These are phyloP conservation scores for Alternaria sp. DNA, from an alignment of 2,329 filamentous ascomycete species.

Conservation along the genomic window DNA sequence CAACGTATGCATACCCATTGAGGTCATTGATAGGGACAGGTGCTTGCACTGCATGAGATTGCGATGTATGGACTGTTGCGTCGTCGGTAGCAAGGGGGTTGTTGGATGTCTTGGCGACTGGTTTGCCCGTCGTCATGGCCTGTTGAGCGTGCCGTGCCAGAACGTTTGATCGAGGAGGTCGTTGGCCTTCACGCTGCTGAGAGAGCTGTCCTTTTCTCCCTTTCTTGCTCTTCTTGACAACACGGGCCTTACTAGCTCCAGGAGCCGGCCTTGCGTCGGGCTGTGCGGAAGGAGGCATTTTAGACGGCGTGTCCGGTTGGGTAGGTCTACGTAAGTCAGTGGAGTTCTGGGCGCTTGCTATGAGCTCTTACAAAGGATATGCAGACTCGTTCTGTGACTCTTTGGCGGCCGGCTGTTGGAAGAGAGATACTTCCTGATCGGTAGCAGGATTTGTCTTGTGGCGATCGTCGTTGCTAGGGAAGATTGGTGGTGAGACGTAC, in stretches of 20 bases:
- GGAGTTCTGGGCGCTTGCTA: background rate
- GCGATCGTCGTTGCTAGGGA: background rate
- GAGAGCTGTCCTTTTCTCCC: background rate
- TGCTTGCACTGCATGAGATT: background rate
- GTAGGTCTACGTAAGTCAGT: slow-evolving; percentile 1
- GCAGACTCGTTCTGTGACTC: background rate
- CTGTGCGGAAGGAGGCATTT: background rate
- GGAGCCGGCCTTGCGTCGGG: background rate
- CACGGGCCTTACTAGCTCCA: background rate
- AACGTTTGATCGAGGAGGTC: slow-evolving; percentile 3
- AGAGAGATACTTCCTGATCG: background rate
- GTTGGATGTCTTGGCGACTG: background rate
- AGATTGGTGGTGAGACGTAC: background rate
- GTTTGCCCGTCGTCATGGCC: background rate
- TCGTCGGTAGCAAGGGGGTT: background rate
- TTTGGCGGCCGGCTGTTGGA: background rate
- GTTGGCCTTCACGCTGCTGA: background rate
- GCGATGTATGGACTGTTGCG: background rate
- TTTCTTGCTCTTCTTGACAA: slow-evolving; percentile 4
- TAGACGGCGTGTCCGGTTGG: background rate
- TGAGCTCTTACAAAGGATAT: background rate
- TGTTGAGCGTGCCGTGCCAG: background rate
- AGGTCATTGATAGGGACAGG: background rate
- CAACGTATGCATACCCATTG: background rate
- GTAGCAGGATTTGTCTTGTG: background rate